phyloP scores from a whole-genome alignment of 2,329 filamentous ascomycete genomes.

The Furcasterigmium sp. region DNA sequence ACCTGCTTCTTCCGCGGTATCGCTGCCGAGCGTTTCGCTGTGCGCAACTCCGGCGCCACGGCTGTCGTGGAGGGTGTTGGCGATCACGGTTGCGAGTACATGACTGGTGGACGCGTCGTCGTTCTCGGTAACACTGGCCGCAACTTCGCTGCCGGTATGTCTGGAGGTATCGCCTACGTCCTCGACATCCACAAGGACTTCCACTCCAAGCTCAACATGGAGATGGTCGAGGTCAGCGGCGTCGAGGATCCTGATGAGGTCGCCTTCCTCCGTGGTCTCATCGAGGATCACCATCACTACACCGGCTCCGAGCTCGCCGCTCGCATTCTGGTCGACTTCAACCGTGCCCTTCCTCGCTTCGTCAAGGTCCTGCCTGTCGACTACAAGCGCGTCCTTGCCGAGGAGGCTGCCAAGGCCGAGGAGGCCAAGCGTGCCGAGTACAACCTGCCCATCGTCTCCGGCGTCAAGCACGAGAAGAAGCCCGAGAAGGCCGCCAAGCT shows the following conservation, averaged over 20 bases:
- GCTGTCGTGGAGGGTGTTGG: constrained; percentile 96
- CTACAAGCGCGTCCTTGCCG: constrained; percentile 87
- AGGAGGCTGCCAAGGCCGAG: constrained; percentile 80
- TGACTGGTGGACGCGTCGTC: constrained; percentile 91
- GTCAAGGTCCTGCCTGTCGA: constrained; percentile 91
- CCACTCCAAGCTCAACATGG: constrained; percentile 86
- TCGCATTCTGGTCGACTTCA: constrained; percentile 92
- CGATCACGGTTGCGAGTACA: constrained; percentile 97
- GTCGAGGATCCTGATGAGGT: constrained; percentile 85
- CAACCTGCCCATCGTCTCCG: constrained; percentile 70
- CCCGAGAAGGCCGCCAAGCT: constrained; percentile 68
- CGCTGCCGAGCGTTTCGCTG: constrained; percentile 92
- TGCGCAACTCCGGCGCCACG: constrained; percentile 91
- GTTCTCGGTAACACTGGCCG: constrained; percentile 85
- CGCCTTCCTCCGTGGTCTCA: constrained; percentile 81
- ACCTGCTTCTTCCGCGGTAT: constrained; percentile 96
- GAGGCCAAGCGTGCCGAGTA: constrained; percentile 82
- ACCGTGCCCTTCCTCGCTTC: constrained; percentile 81
- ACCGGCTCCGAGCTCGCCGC: constrained; percentile 93
- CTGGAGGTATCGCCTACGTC: constrained; percentile 92
- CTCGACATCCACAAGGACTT: constrained; percentile 89
- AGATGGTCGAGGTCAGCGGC: constrained; percentile 89
- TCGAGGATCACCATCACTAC: constrained; percentile 97
- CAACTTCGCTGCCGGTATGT: constrained; percentile 98
- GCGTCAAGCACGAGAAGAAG: constrained; percentile 59